A percentile compares a stretch with the other conserved stretches of the same genome.
Evolutionary conservation across 768 basidiomycete genomes (phyloP).

Genomic region (Gloeopeniophorella convolvens): DNA sequence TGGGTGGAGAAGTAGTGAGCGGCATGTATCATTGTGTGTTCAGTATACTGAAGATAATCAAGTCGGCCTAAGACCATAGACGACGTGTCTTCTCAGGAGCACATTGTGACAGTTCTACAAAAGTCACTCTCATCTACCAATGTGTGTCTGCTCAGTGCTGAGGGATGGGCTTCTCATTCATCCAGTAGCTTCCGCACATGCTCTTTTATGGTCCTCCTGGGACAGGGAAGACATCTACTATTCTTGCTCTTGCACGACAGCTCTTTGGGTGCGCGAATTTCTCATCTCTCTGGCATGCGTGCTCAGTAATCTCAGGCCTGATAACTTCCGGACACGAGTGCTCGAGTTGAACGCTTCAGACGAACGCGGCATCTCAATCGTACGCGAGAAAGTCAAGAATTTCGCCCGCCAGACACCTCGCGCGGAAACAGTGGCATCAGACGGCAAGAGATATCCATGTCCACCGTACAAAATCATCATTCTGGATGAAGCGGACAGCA

Average conservation of each 20-base stretch:
- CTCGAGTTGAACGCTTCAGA: constrained; percentile 98
- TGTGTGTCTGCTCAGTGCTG: constrained; percentile 37
- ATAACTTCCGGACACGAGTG: constrained; percentile 88
- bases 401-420: constrained; percentile 92
- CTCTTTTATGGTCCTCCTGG: constrained; percentile 99
- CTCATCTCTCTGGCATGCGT: background rate
- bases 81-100: constrained; percentile 95
- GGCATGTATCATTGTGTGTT: background rate
- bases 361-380: constrained; percentile 94
- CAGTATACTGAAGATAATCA: background rate
- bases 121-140: constrained; percentile 93
- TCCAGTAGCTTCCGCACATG: constrained; percentile 91
- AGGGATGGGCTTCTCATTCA: background rate
- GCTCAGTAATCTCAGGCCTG: constrained; percentile 53
- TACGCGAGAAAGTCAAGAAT: constrained; percentile 97
- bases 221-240: constrained; percentile 97
- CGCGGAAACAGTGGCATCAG: constrained; percentile 63
- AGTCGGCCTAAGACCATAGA: constrained; percentile 98
- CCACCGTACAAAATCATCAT: constrained; percentile 99
- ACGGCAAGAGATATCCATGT: constrained; percentile 84
- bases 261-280: constrained; percentile 71
- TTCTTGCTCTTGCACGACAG: constrained; percentile 88
- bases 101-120: constrained; percentile 85
- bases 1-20: constrained; percentile 99
- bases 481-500: constrained; percentile 97